Base-by-base conservation (phyloP, 768 basidiomycete genomes). In the Pholiota molesta region DNA sequence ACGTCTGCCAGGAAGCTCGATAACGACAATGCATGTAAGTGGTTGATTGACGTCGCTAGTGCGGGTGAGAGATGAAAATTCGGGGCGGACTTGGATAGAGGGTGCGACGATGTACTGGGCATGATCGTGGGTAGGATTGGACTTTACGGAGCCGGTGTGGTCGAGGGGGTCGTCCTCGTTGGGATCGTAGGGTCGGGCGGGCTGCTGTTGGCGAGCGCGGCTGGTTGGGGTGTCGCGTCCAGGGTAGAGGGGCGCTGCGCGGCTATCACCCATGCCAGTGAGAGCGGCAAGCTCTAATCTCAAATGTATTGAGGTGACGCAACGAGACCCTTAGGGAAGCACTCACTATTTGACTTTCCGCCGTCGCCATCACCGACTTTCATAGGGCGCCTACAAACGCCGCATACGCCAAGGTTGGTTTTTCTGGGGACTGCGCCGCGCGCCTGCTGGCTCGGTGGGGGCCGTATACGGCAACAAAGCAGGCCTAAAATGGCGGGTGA, bases 341-440 rank as follows among this genome's bases (percentile, higher is more conserved):
- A 78, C 82, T 78, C 79, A 97, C 97, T 99, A 80, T 96, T 97
- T 35, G 86, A 89, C 78, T 92, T 94, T 62, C 88, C 87, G 10
- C 86, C 85, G 69, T 94, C 92, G 26, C 91, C 91, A 61, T 97
- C 95, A 23, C 90, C 91, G 16, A 99, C 84, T 71, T 95, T 95
- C 97, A 99, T 99, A 17, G 95, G 95, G 33, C 95, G 84, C 68
- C 97, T 83, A 72, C 97, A 99, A 2, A 99, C 95, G 40, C 97
- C 97, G 67, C 97, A 99, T 17, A 99, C 93, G 19, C 97, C 97
- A 23, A 97, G 79, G 71, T 93, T 90, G 51, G 91, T 80, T 77
- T 91, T 87, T 74, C 86, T 79, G 28, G 90, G 81, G 7, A 85
- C 73, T 55, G 86, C 73, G 54, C 82, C 11, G 57, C 57, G 76